Base-by-base conservation (phyloP, 164 flowering plant genomes). In the Nymphaea thermarum region DNA sequence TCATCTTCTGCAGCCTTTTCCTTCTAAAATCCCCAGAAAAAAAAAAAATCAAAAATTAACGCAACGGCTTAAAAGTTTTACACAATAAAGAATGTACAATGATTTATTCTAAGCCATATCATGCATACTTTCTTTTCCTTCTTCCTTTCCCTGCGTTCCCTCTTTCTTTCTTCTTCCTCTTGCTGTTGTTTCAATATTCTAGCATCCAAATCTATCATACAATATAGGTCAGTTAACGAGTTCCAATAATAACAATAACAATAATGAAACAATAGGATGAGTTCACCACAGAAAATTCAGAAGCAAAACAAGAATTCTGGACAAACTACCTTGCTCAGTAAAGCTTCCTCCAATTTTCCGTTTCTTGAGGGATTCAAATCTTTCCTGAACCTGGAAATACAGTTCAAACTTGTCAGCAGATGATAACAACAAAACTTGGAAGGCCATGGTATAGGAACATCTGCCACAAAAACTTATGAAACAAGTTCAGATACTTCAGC, bases 111-210 rank as follows among this genome's bases (percentile, higher is more conserved):
- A 25, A 25, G 36, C 36, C 36, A 25, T 25, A 25, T 25, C 36
- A 25, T 25, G 71, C 77, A 69, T 69, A 87, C 97, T 95, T 91
- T 91, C 80, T 93, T 94, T 77, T 94, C 98, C 85, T 94, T 94
- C 85, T 91, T 94, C 66, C 79, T 89, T 74, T 91, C 97, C 67
- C 96, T 80, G 2, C 92, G 87, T 66, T 76, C 87, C 17, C 95
- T 90, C 75, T 84, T 94, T 45, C 84, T 75, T 76, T 94, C 97
- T 79, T 94, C 98, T 74, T 94, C 98, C 80, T 94, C 98, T 71
- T 88, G 87, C 67, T 89, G 93, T 70, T 89, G 98, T 74, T 91
- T 91, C 45, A 83, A 64, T 43, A 88, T 84, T 69, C 96, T 81
- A 17, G 87, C 98, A 71, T 94, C 97, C 65, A 94, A 82, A 80